phyloP scores from a whole-genome alignment of 768 basidiomycete genomes.

The Naganishia vishniacii region DNA sequence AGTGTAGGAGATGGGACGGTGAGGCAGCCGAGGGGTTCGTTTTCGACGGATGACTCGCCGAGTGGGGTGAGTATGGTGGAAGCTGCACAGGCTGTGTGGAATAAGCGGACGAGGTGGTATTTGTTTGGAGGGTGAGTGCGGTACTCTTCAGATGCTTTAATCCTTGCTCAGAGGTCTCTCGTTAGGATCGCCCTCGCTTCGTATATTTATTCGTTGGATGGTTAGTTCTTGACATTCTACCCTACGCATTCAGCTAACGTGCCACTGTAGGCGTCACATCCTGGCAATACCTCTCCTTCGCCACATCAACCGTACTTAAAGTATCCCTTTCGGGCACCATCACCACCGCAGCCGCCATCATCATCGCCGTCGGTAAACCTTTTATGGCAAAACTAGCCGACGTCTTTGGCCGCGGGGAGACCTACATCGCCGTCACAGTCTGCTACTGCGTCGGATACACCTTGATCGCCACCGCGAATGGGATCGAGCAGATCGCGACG shows the following conservation, averaged over 20 bases:
- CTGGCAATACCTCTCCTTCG: conserved; percentile 60
- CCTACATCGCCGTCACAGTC: conserved; percentile 55
- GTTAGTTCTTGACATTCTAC: conserved; percentile 28
- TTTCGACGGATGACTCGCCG: background rate
- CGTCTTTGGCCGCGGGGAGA: conserved; percentile 62
- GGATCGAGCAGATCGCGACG: conserved; percentile 41
- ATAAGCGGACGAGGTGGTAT: conserved; percentile 58
- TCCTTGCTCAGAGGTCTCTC: background rate
- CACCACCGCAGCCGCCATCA: conserved; percentile 50
- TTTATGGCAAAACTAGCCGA: conserved; percentile 70
- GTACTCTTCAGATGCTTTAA: background rate
- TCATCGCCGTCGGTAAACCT: conserved; percentile 59
- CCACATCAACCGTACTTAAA: conserved; percentile 55
- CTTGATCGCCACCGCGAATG: conserved; percentile 38
- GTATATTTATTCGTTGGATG: conserved; percentile 72
- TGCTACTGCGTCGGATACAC: conserved; percentile 52
- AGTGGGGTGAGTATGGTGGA: conserved; percentile 38
- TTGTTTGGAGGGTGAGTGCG: conserved; percentile 58
- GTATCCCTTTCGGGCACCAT: conserved; percentile 60
- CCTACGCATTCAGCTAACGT: background rate
- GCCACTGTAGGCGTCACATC: conserved; percentile 55
- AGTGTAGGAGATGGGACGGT: background rate
- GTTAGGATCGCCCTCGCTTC: conserved; percentile 61
- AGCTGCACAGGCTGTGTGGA: conserved; percentile 44
- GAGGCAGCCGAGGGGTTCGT: background rate